Evolutionary conservation across 441 rosid species (phyloP), one percentile per base, ranked within the genome.

Genomic region (Hura crepitans): DNA sequence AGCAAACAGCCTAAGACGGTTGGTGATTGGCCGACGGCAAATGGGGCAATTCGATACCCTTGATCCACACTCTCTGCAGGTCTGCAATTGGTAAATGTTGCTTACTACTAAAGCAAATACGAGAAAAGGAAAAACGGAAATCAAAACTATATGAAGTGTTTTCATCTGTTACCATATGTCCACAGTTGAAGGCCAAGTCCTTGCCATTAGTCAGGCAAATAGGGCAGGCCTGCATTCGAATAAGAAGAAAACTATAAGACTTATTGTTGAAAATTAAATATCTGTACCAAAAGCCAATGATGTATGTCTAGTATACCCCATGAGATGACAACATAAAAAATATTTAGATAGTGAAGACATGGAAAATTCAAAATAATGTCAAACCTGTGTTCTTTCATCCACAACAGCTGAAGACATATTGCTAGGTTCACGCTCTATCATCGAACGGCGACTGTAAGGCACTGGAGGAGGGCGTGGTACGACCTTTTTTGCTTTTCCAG

Each of bases 101-200:
- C 23, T 73, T n/a, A 62, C 60, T 39, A 42, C 31, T 23, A 5
- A 17, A 35, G 25, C 22, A 10, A 63, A 43, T 43, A 18, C 1
- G 33, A 53, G 55, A 7, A 43, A 46, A 60, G 25, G 15, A 15
- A 71, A 12, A 4, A 0, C 11, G 15, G 37, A 3, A 15, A 5
- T 17, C 64, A 37, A n/a, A 8, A 47, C 23, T 11, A n/a, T 37
- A 17, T 18, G 2, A n/a, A 50, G 10, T 50, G 54, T 4, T 17
- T 2, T 12, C 9, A 0, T 55, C 27, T 11, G 12, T 71, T 66
- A 90, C 97, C 93, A 80, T 86, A 80, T 92, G 97, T 50, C 96
- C 96, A 56, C 98, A 90, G 20, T 77, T 74, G 30, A 89, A 90
- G 45, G 97, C 96, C 85, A 85, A 67, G 72, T 90, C 84, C 73